Base-by-base conservation (phyloP, 805 yeast species). In the Metschnikowia anglica region DNA sequence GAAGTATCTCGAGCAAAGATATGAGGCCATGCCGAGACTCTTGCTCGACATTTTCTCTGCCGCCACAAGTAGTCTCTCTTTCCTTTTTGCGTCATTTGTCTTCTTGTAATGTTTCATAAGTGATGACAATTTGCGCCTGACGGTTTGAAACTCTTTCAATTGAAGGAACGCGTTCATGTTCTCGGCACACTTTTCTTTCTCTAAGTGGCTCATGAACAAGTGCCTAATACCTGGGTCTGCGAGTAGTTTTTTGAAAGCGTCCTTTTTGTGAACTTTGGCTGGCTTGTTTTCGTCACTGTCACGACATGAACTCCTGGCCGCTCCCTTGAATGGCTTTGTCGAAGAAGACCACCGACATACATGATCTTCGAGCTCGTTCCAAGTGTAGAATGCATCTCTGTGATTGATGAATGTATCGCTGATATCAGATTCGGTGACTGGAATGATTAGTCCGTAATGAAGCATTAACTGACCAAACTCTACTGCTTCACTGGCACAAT, bases 161-260 rank as follows among this genome's bases (percentile, higher is more conserved):
- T 80, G 85, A 39, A 74, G 61, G 58, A 79, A 86, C 3, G 84
- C 88, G 48, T 83, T 82, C n/a, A 86, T 59, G 53, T 87, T 88
- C 56, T 88, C 97, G 2, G 75, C 76, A 56, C 95, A 88, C 42
- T 74, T 71, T 39, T 80, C 84, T 23, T 70, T 73, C 37, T 75
- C 79, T 39, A 88, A 59, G 57, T 85, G 88, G n/a, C 68, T 66
- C 47, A 80, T 72, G 61, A 88, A 86, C 8, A 87, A 61, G 41
- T 77, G 79, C 41, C 84, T 70, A 67, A 83, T 65, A 0, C 93
- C 96, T 0, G 96, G 95, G 58, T 88, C 96, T 8, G 64, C 62
- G 8, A 88, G 56, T 3, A 83, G 69, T 7, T 72, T 71, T 24
- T 67, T 62, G 29, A 42, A 37, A 16, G 25, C 41, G 20, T n/a